Conservation (phyloP, 225 moss, liverwort and hornwort species). For the Pseudisothecium myosuroides region DNA sequence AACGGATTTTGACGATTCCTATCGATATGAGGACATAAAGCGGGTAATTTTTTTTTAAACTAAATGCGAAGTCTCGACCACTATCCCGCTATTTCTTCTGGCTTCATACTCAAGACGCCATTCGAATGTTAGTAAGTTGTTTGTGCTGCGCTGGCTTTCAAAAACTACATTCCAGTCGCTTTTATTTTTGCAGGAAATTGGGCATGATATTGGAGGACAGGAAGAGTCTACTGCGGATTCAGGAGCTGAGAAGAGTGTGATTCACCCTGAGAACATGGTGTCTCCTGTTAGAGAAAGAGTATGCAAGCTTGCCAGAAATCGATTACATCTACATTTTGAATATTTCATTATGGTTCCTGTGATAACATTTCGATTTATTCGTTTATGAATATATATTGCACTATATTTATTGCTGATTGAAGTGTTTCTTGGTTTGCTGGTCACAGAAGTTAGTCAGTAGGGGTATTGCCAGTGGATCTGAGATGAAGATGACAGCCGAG, state of each 20-base stretch:
- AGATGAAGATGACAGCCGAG: not conserved
- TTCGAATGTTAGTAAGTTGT: not conserved
- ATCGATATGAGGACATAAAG: slow-evolving; percentile 27
- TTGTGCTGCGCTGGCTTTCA: not conserved
- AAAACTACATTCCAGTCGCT: not conserved
- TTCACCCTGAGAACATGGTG: not conserved
- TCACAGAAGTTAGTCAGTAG: not conserved
- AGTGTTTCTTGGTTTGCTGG: not conserved
- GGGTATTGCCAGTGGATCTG: not conserved
- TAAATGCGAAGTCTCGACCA: not conserved
- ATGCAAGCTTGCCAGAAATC: not conserved
- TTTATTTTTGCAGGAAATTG: slow-evolving; percentile 16
- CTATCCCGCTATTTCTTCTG: not conserved
- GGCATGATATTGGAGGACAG: slow-evolving; percentile 3
- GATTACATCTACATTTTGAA: not conserved
- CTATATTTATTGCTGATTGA: not conserved
- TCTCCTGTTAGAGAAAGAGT: slow-evolving; percentile 24
- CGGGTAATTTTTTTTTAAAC: not conserved
- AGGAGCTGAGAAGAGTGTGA: slow-evolving; percentile 10
- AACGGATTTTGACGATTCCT: slow-evolving; percentile 14
- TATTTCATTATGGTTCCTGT: not conserved
- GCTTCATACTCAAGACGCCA: not conserved
- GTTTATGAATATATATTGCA: not conserved
- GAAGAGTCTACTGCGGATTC: slow-evolving; percentile 25
- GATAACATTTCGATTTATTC: not conserved